A percentile compares a stretch with the other conserved stretches of the same genome.
Conservation (phyloP, 768 basidiomycete genomes). For the Russula vinacea region DNA sequence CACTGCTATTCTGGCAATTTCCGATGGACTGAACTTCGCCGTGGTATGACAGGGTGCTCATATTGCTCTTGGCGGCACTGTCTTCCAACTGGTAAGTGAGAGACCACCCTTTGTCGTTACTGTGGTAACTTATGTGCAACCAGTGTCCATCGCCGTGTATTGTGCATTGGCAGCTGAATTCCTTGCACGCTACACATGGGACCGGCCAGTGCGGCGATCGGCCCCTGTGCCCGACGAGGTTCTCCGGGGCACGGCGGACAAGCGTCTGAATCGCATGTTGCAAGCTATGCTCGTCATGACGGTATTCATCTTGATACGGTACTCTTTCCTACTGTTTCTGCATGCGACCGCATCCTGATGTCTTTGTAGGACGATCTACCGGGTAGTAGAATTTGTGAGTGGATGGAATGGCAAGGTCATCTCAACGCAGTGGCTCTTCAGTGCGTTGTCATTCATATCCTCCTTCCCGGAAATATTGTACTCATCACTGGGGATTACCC, state of each 20-base stretch:
- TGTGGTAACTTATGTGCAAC: background rate
- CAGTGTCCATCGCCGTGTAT: constrained; percentile 24
- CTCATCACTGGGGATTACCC: background rate
- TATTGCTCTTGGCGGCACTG: constrained; percentile 25
- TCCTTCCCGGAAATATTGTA: background rate
- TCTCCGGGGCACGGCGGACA: constrained; percentile 7
- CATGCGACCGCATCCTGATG: background rate
- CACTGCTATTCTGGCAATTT: background rate
- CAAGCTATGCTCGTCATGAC: constrained; percentile 21
- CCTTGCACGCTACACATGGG: constrained; percentile 10
- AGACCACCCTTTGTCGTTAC: background rate
- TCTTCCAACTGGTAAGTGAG: constrained; percentile 26
- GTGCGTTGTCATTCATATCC: constrained; percentile 3
- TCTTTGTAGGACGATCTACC: constrained; percentile 19
- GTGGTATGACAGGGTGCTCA: constrained; percentile 9
- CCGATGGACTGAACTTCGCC: background rate
- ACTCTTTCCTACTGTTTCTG: background rate
- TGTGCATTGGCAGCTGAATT: constrained; percentile 21
- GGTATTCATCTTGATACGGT: constrained; percentile 25
- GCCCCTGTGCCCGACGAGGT: background rate
- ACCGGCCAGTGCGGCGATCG: constrained; percentile 16
- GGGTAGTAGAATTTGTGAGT: constrained; percentile 19
- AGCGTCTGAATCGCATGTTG: constrained; percentile 15
- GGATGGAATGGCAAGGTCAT: constrained; percentile 23
- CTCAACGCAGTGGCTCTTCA: constrained; percentile 22